Base-by-base conservation (phyloP, 1,284 basidiomycete genomes). In the Cystobasidium pallidum region DNA sequence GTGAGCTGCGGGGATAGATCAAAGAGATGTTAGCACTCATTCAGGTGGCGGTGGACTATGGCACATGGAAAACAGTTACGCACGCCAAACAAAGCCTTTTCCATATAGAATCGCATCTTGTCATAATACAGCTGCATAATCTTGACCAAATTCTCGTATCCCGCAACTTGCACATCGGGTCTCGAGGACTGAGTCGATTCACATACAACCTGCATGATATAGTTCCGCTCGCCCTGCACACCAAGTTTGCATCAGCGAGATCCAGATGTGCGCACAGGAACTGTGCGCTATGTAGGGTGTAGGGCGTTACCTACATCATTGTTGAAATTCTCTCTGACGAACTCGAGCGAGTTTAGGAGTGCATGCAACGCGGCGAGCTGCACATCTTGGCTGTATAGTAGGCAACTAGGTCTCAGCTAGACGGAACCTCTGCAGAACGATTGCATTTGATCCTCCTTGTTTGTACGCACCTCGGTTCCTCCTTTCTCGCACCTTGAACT, bases 151-250 rank as follows among this genome's bases (percentile, higher is more conserved):
- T 92, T 94, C 81, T 97, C 94, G 80, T 96, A 99, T 0, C 94
- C 90, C 45, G 88, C 91, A 26, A 94, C 89, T 84, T 97, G 93
- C 64, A 98, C 93, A 54, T 86, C 82, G 19, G 90, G 86, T 3
- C 88, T 82, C 1, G 85, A 75, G 76, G 88, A 93, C 82, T 99
- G 96, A 0, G 96, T 99, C 0, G 95, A 96, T 81, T 99, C 96
- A 81, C 95, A 99, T 30, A 99, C 92, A 63, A 99, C 94, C 84
- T 99, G 96, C 96, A 99, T 99, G 82, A 99, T 99, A 84, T 97
- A 99, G 83, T 98, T 99, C 66, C 95, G 88, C 82, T 99, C 95
- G 73, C 96, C 95, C 92, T 94, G 77, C 30, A 15, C 26, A 24
- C 10, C 24, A 19, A 21, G 36, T 39, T 13, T 13, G 13, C 7